Evolutionary conservation across 768 basidiomycete species (phyloP), one percentile per base, ranked within the genome.

Genomic region (Russula sp.): DNA sequence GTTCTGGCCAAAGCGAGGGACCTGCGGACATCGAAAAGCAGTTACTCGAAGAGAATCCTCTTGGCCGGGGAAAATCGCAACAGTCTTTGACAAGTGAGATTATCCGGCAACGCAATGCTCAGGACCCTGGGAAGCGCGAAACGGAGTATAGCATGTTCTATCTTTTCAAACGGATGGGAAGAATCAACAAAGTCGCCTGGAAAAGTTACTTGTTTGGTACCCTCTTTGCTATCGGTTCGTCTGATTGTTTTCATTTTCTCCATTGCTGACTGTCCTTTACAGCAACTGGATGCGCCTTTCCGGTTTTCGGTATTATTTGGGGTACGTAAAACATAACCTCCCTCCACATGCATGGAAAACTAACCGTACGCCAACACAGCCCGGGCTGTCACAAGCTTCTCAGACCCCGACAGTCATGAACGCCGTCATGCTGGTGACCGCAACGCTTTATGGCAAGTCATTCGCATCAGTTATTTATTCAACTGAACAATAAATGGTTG

Each of bases 231-330:
- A 71, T 62, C 1, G 54, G 67, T 68, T 22, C 39, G 47, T 57
- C 22, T 14, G 8, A 9, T 16, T 27, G 3, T 18, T 35, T 32
- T 16, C 44, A n/a, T 9, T 27, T 40, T 11, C n/a, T 14, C 4
- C 14, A 34, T 37, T 18, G 14, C 51, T 66, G 6, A 58, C 49
- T 5, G 5, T n/a, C 32, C 7, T 1, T 44, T 39, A 5, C 40
- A 68, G 68, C 50, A 65, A 80, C 80, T 47, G 89, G 89, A 48
- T 77, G 84, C 75, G 80, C 88, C 14, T 89, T 85, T 69, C 89
- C 89, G 3, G 79, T 81, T 0, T 88, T 87, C 66, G 84, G 85
- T 67, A 78, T 92, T 50, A 79, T 91, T 6, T 90, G 82, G 71
- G 75, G 63, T 64, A 50, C 34, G 81, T 72, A 50, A 66, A 73